Base-by-base conservation (phyloP, 495 filamentous ascomycete species). In the Peziza echinospora region DNA sequence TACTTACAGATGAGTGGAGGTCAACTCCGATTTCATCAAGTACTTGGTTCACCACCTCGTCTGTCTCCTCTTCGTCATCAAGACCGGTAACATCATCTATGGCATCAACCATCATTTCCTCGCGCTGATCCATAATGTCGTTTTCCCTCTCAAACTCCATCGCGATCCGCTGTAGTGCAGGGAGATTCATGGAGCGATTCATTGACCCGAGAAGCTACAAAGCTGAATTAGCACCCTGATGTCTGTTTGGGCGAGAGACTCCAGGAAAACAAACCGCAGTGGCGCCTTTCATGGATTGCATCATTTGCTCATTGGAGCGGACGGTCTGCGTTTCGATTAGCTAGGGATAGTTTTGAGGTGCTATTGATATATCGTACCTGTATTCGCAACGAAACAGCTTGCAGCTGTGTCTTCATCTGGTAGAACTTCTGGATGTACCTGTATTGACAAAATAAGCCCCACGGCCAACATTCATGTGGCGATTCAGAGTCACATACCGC, bases 61-160 rank as follows among this genome's bases (percentile, higher is more conserved):
- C 89, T 8, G 84, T 83, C 59, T 86, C 81, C 53, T 84, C 84
- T 51, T 85, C 81, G 54, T 84, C 79, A 46, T 89, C 86, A 24
- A 93, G 70, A 13, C 91, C 89, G 44, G 87, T 96, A 30, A 85
- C 89, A 60, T 97, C 91, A 62, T 97, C 91, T 43, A 96, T 91
- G n/a, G 84, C 89, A 64, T 96, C 91, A 59, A 93, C 89, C 91
- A 97, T 94, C 83, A 96, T 96, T 59, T 97, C 89, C 65, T 96
- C 84, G 49, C 89, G 72, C 64, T 96, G 82, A 60, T 97, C 89
- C 89, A 97, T 97, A 44, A 96, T 82, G 53, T 94, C 89, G 63
- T 93, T 97, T 66, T 97, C 91, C 52, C 81, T 77, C 67, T 97
- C 91, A 53, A 97, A 97, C 59, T 97, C 89, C 86, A 96, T 96